Conservation (phyloP, 305 asterid species). For the Fraxinus greggii region DNA sequence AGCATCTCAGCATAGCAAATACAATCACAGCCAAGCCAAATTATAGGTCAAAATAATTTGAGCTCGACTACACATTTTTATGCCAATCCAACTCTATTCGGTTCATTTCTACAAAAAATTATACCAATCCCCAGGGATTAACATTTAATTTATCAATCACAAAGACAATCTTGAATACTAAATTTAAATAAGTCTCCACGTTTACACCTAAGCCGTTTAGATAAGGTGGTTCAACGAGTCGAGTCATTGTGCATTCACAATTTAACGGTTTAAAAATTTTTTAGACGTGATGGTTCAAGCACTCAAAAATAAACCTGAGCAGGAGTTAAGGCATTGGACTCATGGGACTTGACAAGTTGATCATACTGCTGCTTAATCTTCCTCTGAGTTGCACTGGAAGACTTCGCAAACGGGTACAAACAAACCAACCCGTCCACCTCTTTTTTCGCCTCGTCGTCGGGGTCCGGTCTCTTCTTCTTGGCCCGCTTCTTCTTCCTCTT, state of each 20-base stretch:
- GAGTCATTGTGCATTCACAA: not conserved
- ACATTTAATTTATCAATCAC: not conserved
- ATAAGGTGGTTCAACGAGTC: not conserved
- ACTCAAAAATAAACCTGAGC: conserved; percentile 50
- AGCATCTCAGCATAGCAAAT: not conserved
- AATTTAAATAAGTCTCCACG: not conserved
- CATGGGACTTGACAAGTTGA: conserved; percentile 76
- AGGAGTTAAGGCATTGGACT: conserved; percentile 63
- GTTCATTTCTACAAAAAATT: not conserved
- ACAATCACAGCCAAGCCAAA: not conserved
- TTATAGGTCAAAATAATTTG: not conserved
- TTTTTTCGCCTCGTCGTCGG: conserved; percentile 35
- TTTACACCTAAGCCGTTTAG: not conserved
- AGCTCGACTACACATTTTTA: not conserved
- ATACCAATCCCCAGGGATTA: not conserved
- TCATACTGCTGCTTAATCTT: conserved; percentile 77
- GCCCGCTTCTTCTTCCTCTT: conserved; percentile 62
- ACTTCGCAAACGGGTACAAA: conserved; percentile 66
- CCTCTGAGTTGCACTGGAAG: conserved; percentile 73
- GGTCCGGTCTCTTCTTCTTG: conserved; percentile 57
- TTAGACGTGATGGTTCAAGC: not conserved
- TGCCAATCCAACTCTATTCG: not conserved
- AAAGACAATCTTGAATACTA: not conserved
- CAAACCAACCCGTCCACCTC: conserved; percentile 53
- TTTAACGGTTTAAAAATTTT: not conserved